Evolutionary conservation across 352 stramenopile species (phyloP).

Genomic region (Globisporangium abappressorium): DNA sequence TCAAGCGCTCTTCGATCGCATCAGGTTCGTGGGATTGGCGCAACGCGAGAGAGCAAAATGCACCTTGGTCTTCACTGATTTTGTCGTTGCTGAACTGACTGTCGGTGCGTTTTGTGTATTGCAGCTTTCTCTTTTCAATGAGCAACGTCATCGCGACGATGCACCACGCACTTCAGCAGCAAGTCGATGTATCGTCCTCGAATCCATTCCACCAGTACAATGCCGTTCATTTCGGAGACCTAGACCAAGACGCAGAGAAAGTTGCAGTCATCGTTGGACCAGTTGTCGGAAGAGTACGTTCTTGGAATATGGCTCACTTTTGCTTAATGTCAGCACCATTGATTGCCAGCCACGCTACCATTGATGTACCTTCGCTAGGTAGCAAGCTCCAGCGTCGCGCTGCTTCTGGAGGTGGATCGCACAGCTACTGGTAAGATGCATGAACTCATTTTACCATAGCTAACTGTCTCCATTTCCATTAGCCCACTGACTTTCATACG

Average conservation of each 20-base stretch:
- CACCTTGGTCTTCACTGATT: not conserved
- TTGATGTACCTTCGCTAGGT: slow-evolving; percentile 12
- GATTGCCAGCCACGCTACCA: not conserved
- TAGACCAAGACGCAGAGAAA: slow-evolving; percentile 15
- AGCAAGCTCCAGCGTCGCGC: slow-evolving; percentile 16
- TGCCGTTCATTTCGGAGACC: slow-evolving; percentile 24
- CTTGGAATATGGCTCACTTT: not conserved
- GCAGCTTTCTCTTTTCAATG: slow-evolving; percentile 47
- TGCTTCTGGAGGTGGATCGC: slow-evolving; percentile 42
- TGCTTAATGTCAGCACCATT: not conserved
- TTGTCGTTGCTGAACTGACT: not conserved
- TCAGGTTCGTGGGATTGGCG: slow-evolving; percentile 27
- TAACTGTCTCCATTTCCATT: not conserved
- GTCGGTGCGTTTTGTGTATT: not conserved
- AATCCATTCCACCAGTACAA: slow-evolving; percentile 36
- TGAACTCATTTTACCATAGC: not conserved
- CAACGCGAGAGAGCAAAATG: not conserved
- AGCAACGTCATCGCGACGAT: slow-evolving; percentile 33
- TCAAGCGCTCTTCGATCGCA: slow-evolving; percentile 44
- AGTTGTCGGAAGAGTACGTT: slow-evolving; percentile 32
- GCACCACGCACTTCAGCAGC: slow-evolving; percentile 26
- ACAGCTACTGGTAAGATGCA: slow-evolving; percentile 9
- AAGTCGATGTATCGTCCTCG: not conserved
- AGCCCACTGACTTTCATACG: not conserved
- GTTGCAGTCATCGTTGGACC: slow-evolving; percentile 38